Evolutionary conservation across 164 flowering plant genomes (phyloP).

Genomic region (Magnolia officinalis): DNA sequence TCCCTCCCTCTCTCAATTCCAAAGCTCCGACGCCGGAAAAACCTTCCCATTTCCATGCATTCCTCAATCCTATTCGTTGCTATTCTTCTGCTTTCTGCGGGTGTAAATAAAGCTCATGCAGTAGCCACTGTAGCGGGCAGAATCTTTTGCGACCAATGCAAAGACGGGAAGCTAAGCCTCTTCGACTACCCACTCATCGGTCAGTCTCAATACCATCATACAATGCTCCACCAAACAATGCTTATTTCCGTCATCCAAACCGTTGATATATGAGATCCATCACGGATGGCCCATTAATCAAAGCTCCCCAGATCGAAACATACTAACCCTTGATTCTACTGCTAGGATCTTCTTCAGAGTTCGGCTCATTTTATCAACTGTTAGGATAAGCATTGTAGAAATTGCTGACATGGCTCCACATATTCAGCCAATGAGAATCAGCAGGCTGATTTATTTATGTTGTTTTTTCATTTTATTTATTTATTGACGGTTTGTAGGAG

Average conservation of each 20-base stretch:
- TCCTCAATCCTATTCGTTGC: slow-evolving; percentile 17
- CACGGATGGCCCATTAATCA: no score
- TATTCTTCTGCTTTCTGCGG: slow-evolving; percentile 35
- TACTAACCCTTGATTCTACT: no score
- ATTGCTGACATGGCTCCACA: not conserved
- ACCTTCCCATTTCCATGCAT: slow-evolving; percentile 34
- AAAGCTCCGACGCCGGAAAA: not conserved
- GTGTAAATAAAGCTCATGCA: slow-evolving; percentile 42
- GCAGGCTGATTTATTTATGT: not conserved
- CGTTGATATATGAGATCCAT: no score
- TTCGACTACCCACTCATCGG: slow-evolving; percentile 82
- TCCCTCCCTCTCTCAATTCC: not conserved
- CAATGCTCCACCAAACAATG: not conserved
- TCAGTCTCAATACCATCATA: slow-evolving; percentile 12
- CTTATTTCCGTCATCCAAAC: not conserved
- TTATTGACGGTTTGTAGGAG: slow-evolving; percentile 38
- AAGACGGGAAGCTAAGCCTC: slow-evolving; percentile 63
- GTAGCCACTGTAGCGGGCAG: slow-evolving; percentile 65
- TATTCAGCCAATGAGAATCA: not conserved
- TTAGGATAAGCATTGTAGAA: not conserved
- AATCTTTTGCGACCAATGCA: slow-evolving; percentile 93
- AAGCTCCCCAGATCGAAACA: no score
- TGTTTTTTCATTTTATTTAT: no score
- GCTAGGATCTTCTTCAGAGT: no score
- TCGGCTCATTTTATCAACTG: not conserved